These are phyloP conservation scores for Wickerhamiella parazyma DNA, from an alignment of 805 yeast species.

Conservation along the genomic window DNA sequence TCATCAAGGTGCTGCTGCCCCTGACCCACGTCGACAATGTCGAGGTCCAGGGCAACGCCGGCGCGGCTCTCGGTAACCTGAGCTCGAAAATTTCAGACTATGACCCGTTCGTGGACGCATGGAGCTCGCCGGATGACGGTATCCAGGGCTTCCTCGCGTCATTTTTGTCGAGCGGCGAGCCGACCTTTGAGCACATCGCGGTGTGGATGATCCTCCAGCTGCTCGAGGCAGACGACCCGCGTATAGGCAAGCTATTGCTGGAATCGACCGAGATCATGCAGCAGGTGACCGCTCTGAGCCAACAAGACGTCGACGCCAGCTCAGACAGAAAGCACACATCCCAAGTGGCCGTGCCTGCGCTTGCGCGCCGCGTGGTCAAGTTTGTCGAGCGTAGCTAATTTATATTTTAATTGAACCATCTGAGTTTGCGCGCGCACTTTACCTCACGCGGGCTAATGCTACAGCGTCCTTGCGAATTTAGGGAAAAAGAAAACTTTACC, in stretches of 20 bases:
- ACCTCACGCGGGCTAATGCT: too few species aligned
- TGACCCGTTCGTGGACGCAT: constrained; percentile 58
- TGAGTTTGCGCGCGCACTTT: too few species aligned
- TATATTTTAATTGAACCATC: too few species aligned
- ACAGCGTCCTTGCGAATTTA: too few species aligned
- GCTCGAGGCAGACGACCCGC: constrained; percentile 71
- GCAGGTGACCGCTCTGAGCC: constrained; percentile 26
- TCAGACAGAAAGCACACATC: constrained; percentile 23
- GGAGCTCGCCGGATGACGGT: constrained; percentile 75
- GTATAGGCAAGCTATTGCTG: constrained; percentile 28
- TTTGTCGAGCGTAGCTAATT: constrained; percentile 10
- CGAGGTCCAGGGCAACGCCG: constrained; percentile 96
- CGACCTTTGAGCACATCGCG: constrained; percentile 95
- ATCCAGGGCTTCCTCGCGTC: constrained; percentile 68
- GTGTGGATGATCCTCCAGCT: constrained; percentile 92
- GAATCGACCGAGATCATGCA: constrained; percentile 24
- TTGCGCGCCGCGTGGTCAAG: constrained; percentile 23
- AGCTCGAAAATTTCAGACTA: constrained; percentile 84
- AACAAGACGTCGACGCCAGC: constrained; percentile 17
- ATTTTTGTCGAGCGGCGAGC: constrained; percentile 69
- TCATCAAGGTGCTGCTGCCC: constrained; percentile 80
- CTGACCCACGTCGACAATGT: constrained; percentile 75
- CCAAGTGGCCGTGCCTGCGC: constrained; percentile 27
- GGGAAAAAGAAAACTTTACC: too few species aligned
- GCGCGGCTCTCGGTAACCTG: constrained; percentile 93